Conservation (phyloP, 768 basidiomycete species). For the Lepiota subincarnata region DNA sequence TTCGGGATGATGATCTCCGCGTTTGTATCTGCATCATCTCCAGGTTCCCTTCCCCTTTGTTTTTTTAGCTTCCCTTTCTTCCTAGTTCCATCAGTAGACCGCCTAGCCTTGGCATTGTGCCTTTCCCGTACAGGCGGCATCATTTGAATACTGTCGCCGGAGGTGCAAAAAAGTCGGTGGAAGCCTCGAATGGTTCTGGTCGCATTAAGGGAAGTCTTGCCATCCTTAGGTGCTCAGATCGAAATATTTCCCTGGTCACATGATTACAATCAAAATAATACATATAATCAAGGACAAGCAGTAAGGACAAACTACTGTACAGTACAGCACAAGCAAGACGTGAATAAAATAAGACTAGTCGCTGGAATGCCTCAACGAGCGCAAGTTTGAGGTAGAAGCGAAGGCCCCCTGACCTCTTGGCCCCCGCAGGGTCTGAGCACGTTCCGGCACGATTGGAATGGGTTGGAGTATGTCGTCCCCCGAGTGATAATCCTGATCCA, state of each 20-base stretch:
- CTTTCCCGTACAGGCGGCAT: constrained; percentile 26
- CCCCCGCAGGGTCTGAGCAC: neutral
- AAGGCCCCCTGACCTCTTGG: neutral
- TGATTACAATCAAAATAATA: too few species aligned
- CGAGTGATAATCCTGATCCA: neutral
- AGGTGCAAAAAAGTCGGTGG: too few species aligned
- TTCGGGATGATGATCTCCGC: constrained; percentile 56
- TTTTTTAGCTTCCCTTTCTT: constrained; percentile 56
- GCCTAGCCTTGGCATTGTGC: constrained; percentile 67
- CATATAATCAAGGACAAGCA: too few species aligned
- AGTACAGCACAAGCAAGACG: neutral
- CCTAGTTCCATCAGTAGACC: constrained; percentile 51
- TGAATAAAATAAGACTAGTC: neutral
- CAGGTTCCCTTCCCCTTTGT: constrained; percentile 15
- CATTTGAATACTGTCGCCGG: neutral
- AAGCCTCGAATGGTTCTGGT: too few species aligned
- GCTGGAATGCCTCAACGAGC: neutral
- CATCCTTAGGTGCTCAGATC: too few species aligned
- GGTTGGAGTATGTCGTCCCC: neutral
- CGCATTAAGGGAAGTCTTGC: too few species aligned
- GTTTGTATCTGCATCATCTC: constrained; percentile 46
- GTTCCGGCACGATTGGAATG: neutral
- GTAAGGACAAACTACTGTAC: too few species aligned
- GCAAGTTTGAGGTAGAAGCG: neutral
- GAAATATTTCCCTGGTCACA: too few species aligned